Base-by-base conservation (phyloP, 2,329 filamentous ascomycete genomes). In the Colletotrichum endophyticum region DNA sequence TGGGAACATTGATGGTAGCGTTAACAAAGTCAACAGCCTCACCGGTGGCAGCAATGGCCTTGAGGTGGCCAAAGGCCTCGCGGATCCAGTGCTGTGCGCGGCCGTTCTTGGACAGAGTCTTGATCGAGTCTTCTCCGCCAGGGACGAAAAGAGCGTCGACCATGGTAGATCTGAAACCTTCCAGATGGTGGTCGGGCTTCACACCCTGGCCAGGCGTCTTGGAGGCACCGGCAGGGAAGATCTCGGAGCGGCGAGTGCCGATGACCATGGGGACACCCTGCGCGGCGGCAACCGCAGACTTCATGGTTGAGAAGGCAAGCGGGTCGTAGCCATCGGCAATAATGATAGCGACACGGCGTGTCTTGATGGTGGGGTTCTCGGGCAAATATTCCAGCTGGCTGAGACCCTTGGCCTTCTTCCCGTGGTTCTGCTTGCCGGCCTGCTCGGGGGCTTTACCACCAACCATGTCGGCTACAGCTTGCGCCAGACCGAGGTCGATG, bases 131-230 rank as follows among this genome's bases (percentile, higher is more conserved):
- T 0, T 89, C 87, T 2, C 95, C 95, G 2, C 94, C 94, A 1
- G 95, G 95, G 4, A 98, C 86, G 81, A 95, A 96, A 32, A 96
- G 82, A 1, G 94, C 93, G 82, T 97, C 95, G 78, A 96, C 96
- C 89, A 97, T 92, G 44, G 94, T 95, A 32, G 93, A 95, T 19
- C 95, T 91, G 90, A 94, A 92, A 1, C 94, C 95, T 79, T 96
- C 94, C 66, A 96, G 91, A 82, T 96, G 94, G 82, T 97, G 94
- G 79, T 96, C 93, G 0, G 95, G 93, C 28, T 90, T 85, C 0
- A 94, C 85, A 7, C 91, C 92, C 72, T 89, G 89, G 53, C 87
- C 85, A 4, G 84, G 82, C 1, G 85, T 86, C 64, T 89, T 89
- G 78, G 91, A 88, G 76, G 91, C 90, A 9, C 91, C 91, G 0